Conservation (phyloP, 768 basidiomycete genomes). For the Nevesoporus exiguus region DNA sequence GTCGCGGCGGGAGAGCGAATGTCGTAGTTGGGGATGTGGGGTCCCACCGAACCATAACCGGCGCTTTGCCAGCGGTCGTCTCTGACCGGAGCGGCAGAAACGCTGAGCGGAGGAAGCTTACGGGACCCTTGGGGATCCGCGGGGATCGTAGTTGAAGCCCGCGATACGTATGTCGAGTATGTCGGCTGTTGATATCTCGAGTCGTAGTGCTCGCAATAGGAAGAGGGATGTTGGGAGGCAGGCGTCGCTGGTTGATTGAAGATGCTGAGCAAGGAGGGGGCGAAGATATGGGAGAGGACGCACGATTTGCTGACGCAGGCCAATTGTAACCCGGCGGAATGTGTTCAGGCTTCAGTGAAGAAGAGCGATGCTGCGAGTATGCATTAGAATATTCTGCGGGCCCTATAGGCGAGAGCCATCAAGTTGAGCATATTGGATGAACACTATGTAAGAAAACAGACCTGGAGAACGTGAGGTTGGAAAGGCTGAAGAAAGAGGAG, state of each 20-base stretch:
- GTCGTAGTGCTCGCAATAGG: constrained; percentile 57
- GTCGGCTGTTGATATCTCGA: constrained; percentile 40
- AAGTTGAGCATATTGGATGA: constrained; percentile 55
- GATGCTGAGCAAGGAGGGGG: not conserved
- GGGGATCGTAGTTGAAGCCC: constrained; percentile 48
- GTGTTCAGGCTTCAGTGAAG: constrained; percentile 58
- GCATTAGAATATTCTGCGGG: constrained; percentile 55
- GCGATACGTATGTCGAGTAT: constrained; percentile 47
- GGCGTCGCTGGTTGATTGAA: constrained; percentile 30
- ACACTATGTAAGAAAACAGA: constrained; percentile 64
- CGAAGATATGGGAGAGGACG: constrained; percentile 26
- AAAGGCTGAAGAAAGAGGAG: constrained; percentile 81
- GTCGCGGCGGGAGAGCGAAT: constrained; percentile 65
- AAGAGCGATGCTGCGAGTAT: constrained; percentile 63
- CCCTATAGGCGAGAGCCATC: constrained; percentile 53
- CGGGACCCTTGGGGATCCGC: constrained; percentile 49
- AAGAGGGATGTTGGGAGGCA: constrained; percentile 45
- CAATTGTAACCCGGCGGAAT: constrained; percentile 47
- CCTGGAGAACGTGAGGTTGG: constrained; percentile 89
- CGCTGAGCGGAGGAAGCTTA: constrained; percentile 54
- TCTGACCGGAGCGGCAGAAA: constrained; percentile 41
- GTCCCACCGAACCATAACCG: constrained; percentile 35
- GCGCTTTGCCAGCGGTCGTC: constrained; percentile 49
- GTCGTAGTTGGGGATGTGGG: constrained; percentile 38
- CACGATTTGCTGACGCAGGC: constrained; percentile 32